Evolutionary conservation across 495 filamentous ascomycete genomes (phyloP).

Genomic region (Penicillium crystallinum): DNA sequence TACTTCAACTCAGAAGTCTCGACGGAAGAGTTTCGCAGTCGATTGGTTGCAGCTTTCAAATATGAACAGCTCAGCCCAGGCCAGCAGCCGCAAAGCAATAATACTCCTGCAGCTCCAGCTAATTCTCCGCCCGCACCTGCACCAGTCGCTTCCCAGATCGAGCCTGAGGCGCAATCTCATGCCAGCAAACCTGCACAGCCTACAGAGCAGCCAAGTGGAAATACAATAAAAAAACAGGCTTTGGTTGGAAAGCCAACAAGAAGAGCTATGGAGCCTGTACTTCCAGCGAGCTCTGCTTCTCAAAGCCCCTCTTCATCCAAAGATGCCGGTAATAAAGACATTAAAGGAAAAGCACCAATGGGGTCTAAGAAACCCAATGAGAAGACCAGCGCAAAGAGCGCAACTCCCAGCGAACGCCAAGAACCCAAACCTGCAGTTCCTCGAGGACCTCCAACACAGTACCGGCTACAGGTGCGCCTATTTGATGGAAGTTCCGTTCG

Average conservation of each 20-base stretch:
- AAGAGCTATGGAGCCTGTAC: neutral
- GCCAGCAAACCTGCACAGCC: neutral
- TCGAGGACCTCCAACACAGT: constrained; percentile 31
- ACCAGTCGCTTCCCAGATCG: neutral
- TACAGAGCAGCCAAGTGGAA: neutral
- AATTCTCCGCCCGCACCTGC: constrained; percentile 3
- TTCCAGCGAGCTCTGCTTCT: neutral
- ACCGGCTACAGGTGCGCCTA: constrained; percentile 72
- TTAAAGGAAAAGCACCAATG: constrained; percentile 5
- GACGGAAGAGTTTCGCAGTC: constrained; percentile 52
- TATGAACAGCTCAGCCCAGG: neutral
- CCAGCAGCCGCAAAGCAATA: constrained; percentile 8
- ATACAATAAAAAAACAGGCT: neutral
- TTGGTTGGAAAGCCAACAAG: neutral
- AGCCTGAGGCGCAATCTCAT: neutral
- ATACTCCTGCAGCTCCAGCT: constrained; percentile 10
- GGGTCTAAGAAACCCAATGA: constrained; percentile 8
- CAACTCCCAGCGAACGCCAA: constrained; percentile 4
- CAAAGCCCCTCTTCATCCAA: neutral
- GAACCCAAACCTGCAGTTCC: constrained; percentile 11
- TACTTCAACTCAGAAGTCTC: constrained; percentile 56
- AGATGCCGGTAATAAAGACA: neutral
- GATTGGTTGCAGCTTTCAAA: constrained; percentile 40
- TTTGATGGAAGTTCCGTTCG: constrained; percentile 80
- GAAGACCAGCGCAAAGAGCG: constrained; percentile 10